Percentiles rank a stretch among this genome's conserved stretches.
phyloP scores from a whole-genome alignment of 2,329 filamentous ascomycete species.

The Alternaria sp. region DNA sequence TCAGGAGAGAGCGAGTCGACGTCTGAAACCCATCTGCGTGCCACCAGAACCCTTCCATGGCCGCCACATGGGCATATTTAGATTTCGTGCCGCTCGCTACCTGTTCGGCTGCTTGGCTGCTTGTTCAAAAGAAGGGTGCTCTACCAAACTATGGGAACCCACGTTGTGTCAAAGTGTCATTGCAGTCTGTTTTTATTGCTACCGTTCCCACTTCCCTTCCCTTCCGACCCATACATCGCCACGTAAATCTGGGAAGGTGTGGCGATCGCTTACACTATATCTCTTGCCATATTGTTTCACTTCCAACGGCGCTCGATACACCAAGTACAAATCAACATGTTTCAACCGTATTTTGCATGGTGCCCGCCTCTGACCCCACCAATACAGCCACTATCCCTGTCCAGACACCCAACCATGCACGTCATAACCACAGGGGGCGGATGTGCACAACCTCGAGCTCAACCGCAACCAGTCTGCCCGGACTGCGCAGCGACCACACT shows the following conservation, averaged over 20 bases:
- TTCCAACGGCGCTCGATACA: conserved; percentile 5
- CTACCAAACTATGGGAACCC: neutral
- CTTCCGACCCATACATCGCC: neutral
- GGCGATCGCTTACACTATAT: neutral
- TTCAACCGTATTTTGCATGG: conserved; percentile 11
- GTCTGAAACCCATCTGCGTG: conserved; percentile 41
- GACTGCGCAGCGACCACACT: neutral
- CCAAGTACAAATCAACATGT: conserved; percentile 5
- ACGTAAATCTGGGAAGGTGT: neutral
- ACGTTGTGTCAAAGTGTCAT: conserved; percentile 11
- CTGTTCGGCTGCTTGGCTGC: conserved; percentile 4
- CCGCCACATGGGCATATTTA: conserved; percentile 21
- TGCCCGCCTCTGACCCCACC: conserved; percentile 5
- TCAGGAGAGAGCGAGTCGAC: conserved; percentile 34
- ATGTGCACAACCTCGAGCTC: neutral
- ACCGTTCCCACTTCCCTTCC: neutral
- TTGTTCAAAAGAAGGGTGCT: conserved; percentile 1
- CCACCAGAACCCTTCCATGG: conserved; percentile 29
- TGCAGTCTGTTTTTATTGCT: neutral
- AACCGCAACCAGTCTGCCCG: neutral
- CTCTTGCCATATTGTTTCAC: conserved; percentile 6
- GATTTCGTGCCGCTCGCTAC: conserved; percentile 10
- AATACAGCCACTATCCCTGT: conserved; percentile 5
- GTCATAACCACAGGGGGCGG: conserved; percentile 3
- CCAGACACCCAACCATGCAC: neutral